Base-by-base conservation (phyloP, 257 asterid genomes). In the Parsonsia alboflavescens region DNA sequence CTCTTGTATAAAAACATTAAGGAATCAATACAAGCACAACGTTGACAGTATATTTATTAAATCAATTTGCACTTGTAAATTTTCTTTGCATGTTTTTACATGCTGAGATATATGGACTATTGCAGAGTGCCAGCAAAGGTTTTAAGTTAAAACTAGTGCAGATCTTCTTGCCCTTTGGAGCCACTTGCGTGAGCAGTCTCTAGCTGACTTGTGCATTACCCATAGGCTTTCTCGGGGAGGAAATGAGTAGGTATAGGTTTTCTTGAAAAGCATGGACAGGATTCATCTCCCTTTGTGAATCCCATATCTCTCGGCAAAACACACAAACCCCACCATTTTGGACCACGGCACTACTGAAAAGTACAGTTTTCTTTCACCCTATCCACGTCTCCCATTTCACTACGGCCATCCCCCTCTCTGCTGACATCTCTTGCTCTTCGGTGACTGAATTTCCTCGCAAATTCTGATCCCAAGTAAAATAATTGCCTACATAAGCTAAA, bases 1-100 rank as follows among this genome's bases (percentile, higher is more conserved):
- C 65, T 73, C 59, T 39, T 73, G 79, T 74, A 62, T 50, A 61
- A 69, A 56, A 62, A 50, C 62, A 39, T 54, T 41, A 71, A 54
- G 71, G 62, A 71, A 68, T 76, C 42, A 48, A 70, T 56, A 48
- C 63, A 63, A 33, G 21, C 41, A 41, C 21, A 67, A 59, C 72
- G 36, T 49, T 45, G 45, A 72, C 2, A 64, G 66, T 19, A 26
- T 59, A 8, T 59, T 64, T 19, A 64, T 45, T 12, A 30, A 2
- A 9, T 33, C 68, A n/a, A n/a, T n/a, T n/a, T n/a, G n/a, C n/a
- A n/a, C n/a, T n/a, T n/a, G n/a, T n/a, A n/a, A n/a, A n/a, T n/a
- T n/a, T n/a, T n/a, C n/a, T n/a, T 53, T 53, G 19, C 13, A 11
- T 42, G 2, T 0, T 15, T 3, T 8, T n/a, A 56, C 62, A 7